Evolutionary conservation across 352 stramenopile species (phyloP).

Genomic region (Globisporangium paddicum): DNA sequence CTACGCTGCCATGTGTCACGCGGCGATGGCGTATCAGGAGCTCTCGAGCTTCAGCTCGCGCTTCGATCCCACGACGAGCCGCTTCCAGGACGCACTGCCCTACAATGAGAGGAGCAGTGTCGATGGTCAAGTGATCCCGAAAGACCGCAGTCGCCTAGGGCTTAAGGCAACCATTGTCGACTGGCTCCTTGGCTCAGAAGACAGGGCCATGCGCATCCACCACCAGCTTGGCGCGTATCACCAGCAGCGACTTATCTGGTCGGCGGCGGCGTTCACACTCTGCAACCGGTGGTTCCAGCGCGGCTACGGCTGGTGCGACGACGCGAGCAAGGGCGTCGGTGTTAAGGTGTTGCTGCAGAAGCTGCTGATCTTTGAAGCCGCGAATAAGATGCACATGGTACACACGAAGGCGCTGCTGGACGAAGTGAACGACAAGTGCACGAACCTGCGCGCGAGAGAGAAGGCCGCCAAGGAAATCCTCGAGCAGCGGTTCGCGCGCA

Average conservation of each 20-base stretch:
- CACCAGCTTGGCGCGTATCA: constrained; percentile 42
- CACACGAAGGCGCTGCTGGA: constrained; percentile 49
- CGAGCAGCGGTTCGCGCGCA: constrained; percentile 32
- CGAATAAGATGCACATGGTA: constrained; percentile 79
- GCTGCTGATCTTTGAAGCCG: constrained; percentile 52
- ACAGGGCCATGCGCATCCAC: constrained; percentile 39
- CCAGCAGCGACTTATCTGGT: constrained; percentile 46
- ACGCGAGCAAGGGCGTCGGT: constrained; percentile 44
- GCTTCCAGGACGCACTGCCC: constrained; percentile 38
- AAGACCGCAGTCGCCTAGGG: constrained; percentile 33
- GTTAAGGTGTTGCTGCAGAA: constrained; percentile 55
- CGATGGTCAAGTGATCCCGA: constrained; percentile 39
- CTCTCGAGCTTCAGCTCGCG: constrained; percentile 46
- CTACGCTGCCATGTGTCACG: constrained; percentile 59
- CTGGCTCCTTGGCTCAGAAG: constrained; percentile 59
- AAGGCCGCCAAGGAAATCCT: constrained; percentile 34
- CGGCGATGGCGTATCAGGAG: constrained; percentile 56
- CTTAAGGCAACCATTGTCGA: constrained; percentile 47
- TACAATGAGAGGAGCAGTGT: constrained; percentile 34
- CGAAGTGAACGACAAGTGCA: constrained; percentile 63
- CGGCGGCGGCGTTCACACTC: constrained; percentile 51
- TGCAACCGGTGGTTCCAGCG: constrained; percentile 62
- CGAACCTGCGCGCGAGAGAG: constrained; percentile 41
- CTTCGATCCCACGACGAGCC: constrained; percentile 30
- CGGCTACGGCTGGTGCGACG: constrained; percentile 63